phyloP scores from a whole-genome alignment of 345 rosid genomes.

The Salix dunnii region DNA sequence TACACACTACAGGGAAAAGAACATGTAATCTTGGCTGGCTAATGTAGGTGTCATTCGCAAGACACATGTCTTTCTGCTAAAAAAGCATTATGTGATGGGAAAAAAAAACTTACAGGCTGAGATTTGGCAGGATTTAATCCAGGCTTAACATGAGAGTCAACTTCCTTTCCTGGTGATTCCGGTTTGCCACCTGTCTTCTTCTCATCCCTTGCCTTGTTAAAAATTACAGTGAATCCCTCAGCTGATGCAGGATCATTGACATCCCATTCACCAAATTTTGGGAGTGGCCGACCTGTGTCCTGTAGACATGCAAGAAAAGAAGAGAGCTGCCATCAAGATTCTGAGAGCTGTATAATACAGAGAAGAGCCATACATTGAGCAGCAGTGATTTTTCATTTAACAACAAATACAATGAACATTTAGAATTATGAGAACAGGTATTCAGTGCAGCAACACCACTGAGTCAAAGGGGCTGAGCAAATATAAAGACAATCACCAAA shows the following conservation, averaged over 20 bases:
- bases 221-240: constrained; percentile 90
- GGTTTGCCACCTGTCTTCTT: constrained; percentile 80
- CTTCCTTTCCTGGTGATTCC: constrained; percentile 57
- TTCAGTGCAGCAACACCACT: background rate
- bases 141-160: constrained; percentile 45
- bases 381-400: background rate
- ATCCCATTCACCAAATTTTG: constrained; percentile 99
- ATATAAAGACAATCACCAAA: background rate
- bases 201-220: constrained; percentile 92
- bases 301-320: constrained; percentile 22
- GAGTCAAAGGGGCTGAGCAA: background rate
- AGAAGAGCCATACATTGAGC: background rate
- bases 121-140: constrained; percentile 65
- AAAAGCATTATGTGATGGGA: background rate
- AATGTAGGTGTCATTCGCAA: background rate
- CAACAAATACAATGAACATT: background rate
- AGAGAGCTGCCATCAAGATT: constrained; percentile 7
- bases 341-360: background rate
- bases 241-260: constrained; percentile 90
- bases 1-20: background rate
- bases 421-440: background rate
- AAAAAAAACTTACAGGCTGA: constrained; percentile 58
- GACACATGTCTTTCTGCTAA: background rate
- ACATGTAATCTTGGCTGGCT: background rate
- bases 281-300: constrained; percentile 82